Base-by-base conservation (phyloP, 1,284 basidiomycete genomes). In the Neonothopanus nambi region DNA sequence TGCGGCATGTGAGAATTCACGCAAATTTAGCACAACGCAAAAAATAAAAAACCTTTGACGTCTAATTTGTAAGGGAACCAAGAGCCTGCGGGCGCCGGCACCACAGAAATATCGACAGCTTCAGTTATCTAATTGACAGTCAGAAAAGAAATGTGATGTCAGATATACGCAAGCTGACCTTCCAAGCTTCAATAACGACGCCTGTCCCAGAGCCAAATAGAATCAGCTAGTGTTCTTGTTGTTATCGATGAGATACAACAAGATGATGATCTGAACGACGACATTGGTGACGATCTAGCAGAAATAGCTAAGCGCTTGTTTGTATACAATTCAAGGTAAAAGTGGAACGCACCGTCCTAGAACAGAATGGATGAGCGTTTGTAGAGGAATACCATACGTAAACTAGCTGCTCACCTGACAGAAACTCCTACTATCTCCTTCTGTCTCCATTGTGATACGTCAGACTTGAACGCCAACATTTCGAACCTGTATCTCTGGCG, bases 161-260 rank as follows among this genome's bases (percentile, higher is more conserved):
- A 49, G n/a, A n/a, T 20, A 36, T 35, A 46, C 54, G 48, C 18
- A 3, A 15, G 20, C 63, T 74, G 52, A 87, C 91, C 85, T 98
- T 98, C 96, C 95, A 98, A 1, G 93, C 93, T 70, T 99, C 96
- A 57, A 98, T 90, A 26, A 93, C 57, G 26, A 96, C 83, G 28
- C 95, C 95, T 70, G 87, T 85, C 13, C 89, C 92, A 59, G 93
- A 94, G 3, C 88, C 87, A 68, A 93, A 82, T 20, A 98, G 79
- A 66, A 97, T 95, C 92, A 96, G 62, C 86, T 92, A 21, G 96
- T 98, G 67, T 98, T 91, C 57, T 94, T 88, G 63, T 91, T 93
- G 68, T 94, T 95, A 74, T 98, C 96, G 62, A 97, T 84, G 60
- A 98, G 86, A 72, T 98, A 98, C 21, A 98, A 79, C 39, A 97